A percentile compares a stretch with the other conserved stretches of the same genome.
phyloP scores from a whole-genome alignment of 257 asterid genomes.

The Plantago elongata region DNA sequence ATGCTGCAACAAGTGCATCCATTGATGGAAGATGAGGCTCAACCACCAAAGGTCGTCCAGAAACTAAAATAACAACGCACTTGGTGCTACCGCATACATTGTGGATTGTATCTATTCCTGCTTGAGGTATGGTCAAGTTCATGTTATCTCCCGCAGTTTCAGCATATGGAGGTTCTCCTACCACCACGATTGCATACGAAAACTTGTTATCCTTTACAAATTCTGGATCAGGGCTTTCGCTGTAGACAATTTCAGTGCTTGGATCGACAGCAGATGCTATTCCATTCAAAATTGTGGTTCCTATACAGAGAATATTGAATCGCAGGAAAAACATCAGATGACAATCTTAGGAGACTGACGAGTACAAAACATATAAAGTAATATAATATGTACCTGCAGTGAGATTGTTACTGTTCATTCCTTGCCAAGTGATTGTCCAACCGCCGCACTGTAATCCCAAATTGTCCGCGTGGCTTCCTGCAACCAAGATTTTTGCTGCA shows the following conservation, averaged over 20 bases:
- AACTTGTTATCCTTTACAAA: constrained; percentile 24
- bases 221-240: constrained; percentile 13
- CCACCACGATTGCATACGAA: constrained; percentile 33
- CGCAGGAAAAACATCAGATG: neutral
- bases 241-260: constrained; percentile 28
- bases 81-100: constrained; percentile 28
- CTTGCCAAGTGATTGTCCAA: constrained; percentile 44
- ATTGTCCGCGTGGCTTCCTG: constrained; percentile 17
- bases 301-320: constrained; percentile 7
- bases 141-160: constrained; percentile 32
- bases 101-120: constrained; percentile 18
- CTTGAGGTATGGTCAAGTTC: constrained; percentile 30
- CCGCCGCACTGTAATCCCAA: constrained; percentile 20
- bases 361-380: neutral
- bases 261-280: constrained; percentile 23
- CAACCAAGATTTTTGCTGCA: constrained; percentile 14
- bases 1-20: constrained; percentile 43
- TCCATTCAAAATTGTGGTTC: constrained; percentile 36
- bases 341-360: neutral
- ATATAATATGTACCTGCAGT: neutral
- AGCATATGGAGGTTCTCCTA: constrained; percentile 43
- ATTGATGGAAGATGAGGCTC: constrained; percentile 27
- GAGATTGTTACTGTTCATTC: constrained; percentile 24
- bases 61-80: constrained; percentile 37
- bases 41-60: constrained; percentile 39